These are phyloP conservation scores for Prunus persica DNA, from an alignment of 306 rosid species.

Conservation along the genomic window DNA sequence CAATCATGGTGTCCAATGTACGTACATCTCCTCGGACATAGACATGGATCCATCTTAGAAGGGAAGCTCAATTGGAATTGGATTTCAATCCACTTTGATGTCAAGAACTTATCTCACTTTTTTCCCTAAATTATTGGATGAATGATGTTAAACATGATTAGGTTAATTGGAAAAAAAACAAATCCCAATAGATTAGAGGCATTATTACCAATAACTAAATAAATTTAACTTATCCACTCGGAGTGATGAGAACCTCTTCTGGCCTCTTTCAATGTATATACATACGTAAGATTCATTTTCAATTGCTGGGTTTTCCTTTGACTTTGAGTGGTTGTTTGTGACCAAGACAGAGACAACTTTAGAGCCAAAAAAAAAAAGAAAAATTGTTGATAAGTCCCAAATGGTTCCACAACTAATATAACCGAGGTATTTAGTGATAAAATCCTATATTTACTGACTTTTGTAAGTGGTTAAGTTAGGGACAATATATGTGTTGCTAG, in stretches of 20 bases:
- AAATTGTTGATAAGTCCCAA: too few relatives aligned
- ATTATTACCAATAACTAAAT: neutral
- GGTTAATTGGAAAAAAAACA: too few relatives aligned
- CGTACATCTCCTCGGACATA: too few relatives aligned
- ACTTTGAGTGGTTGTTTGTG: neutral
- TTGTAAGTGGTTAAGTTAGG: too few relatives aligned
- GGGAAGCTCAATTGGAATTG: neutral
- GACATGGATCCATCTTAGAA: too few relatives aligned
- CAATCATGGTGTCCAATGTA: neutral
- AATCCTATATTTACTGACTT: accelerated
- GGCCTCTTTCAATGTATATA: neutral
- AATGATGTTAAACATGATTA: neutral
- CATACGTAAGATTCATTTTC: neutral
- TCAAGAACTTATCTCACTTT: neutral
- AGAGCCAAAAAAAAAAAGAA: too few relatives aligned
- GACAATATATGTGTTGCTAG: too few relatives aligned
- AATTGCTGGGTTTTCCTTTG: neutral
- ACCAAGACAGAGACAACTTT: too few relatives aligned
- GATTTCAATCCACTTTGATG: slow-evolving; percentile 1
- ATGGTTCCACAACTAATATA: too few relatives aligned
- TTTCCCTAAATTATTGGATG: neutral
- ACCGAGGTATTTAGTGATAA: too few relatives aligned
- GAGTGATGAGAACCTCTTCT: neutral
- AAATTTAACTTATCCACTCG: neutral
- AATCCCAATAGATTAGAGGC: too few relatives aligned